These are phyloP conservation scores for Neoboletus subvelutipes DNA, from an alignment of 768 basidiomycete genomes.

Conservation along the genomic window DNA sequence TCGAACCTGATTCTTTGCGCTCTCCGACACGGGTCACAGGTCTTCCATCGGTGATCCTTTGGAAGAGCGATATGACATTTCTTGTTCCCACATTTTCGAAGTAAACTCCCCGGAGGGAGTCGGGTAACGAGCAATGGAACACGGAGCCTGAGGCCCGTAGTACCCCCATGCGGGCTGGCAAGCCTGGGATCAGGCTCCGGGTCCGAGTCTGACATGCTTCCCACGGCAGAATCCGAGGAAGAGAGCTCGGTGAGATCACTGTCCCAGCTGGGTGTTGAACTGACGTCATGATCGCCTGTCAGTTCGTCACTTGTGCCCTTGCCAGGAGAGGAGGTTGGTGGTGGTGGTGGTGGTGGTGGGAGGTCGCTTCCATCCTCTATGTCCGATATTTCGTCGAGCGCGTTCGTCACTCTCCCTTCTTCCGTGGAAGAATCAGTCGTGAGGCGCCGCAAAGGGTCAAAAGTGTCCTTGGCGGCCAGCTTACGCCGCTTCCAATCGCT, in stretches of 20 bases:
- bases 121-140: constrained; percentile 22
- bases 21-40: constrained; percentile 43
- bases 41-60: constrained; percentile 39
- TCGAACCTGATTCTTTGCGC: constrained; percentile 31
- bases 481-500: constrained; percentile 20
- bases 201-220: not conserved
- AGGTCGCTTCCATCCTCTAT: not conserved
- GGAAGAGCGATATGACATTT: constrained; percentile 37
- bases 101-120: constrained; percentile 6
- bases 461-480: not conserved
- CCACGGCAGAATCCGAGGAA: constrained; percentile 12
- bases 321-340: constrained; percentile 1
- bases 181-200: not conserved
- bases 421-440: not conserved
- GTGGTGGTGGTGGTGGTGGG: not conserved
- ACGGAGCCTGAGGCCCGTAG: constrained; percentile 16
- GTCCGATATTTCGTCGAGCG: not conserved
- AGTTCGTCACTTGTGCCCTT: not conserved
- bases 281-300: not conserved
- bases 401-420: not conserved
- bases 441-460: not conserved
- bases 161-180: not conserved
- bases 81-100: constrained; percentile 34
- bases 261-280: constrained; percentile 18
- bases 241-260: constrained; percentile 26